Base-by-base conservation (phyloP, 805 yeast species). In the Pichia manshurica region DNA sequence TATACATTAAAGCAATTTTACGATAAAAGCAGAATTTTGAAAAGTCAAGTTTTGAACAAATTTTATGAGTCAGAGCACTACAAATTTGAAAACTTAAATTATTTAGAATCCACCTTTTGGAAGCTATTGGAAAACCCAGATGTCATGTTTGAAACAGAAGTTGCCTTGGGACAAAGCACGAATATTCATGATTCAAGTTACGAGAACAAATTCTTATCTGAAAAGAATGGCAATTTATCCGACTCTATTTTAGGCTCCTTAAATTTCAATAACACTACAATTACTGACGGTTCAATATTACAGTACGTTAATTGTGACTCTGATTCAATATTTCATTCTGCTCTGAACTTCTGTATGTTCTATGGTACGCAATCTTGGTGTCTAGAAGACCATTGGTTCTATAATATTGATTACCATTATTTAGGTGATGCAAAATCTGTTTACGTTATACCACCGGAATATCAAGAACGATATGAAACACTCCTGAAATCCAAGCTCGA, bases 401-500 rank as follows among this genome's bases (percentile, higher is more conserved):
- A 79, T 39, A 57, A 68, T 10, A 64, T 73, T 25, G 79, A 78
- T 56, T 82, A 72, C 51, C 77, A 73, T 40, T 79, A 78, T 52
- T 53, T 69, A 42, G 90, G 89, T 2, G 75, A 75, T 6, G 56
- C 69, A 13, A 77, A 74, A 56, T 56, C 75, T 17, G 81, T 87
- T 86, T 81, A 78, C 51, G 72, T 81, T 47, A 70, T 84, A n/a
- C 75, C 83, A 0, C 82, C 81, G 15, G 66, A 68, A 55, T 78
- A 77, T 44, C 72, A 72, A 45, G 71, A 62, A 2, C 73, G 72
- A 47, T 82, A 75, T 57, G 87, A 83, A 56, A 44, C 50, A 2
- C 58, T 77, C 15, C 37, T 73, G n/a, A 39, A 46, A 37, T 19
- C 36, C 2, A 45, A 47, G 23, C 13, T 52, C 4, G 41, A 37